Conservation (phyloP, 495 filamentous ascomycete genomes). For the Xylaria longipes region DNA sequence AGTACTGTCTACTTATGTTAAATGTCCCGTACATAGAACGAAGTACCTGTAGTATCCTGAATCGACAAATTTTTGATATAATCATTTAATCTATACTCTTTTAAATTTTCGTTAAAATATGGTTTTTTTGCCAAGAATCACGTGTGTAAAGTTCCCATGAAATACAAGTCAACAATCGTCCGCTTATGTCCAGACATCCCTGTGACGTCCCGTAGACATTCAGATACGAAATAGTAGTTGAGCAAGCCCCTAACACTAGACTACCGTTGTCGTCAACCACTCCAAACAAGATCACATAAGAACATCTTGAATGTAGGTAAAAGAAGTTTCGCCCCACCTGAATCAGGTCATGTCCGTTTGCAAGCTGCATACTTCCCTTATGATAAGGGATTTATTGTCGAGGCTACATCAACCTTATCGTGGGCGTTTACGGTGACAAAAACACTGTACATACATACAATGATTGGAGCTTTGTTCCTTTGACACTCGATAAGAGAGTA, state of each 20-base stretch:
- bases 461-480: not conserved
- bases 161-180: not conserved
- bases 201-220: not conserved
- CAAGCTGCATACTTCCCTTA: not conserved
- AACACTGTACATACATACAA: not conserved
- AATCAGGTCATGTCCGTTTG: no score
- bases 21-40: not conserved
- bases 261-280: not conserved
- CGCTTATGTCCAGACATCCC: constrained; percentile 1
- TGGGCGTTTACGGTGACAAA: not conserved
- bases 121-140: not conserved
- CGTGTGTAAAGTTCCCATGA: not conserved
- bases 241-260: not conserved
- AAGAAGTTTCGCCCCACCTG: not conserved
- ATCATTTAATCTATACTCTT: not conserved
- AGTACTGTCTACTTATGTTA: not conserved
- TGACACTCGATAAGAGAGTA: constrained; percentile 1
- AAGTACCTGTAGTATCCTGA: not conserved
- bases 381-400: not conserved
- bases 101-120: not conserved
- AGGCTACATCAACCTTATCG: not conserved
- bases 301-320: not conserved
- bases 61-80: not conserved
- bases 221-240: not conserved
- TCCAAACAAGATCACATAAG: not conserved